Conservation (phyloP, 2,329 filamentous ascomycete species). For the Clonostachys solani region DNA sequence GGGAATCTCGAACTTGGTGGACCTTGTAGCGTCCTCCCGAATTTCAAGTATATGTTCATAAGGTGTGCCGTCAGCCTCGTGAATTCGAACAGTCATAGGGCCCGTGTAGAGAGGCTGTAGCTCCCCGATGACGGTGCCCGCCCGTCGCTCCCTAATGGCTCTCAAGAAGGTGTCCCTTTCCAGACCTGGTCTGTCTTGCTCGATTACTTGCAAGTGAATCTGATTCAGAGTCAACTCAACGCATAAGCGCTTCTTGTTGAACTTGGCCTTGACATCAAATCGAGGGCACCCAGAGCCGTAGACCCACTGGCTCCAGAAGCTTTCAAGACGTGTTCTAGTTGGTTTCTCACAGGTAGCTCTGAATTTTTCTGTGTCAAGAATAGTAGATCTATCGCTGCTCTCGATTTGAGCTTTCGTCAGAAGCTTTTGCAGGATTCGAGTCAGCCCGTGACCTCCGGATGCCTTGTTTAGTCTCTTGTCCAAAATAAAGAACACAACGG, state of each 20-base stretch:
- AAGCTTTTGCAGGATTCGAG: conserved; percentile 79
- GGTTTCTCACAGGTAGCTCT: conserved; percentile 82
- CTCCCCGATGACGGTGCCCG: conserved; percentile 63
- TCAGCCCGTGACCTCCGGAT: conserved; percentile 74
- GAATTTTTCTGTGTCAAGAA: conserved; percentile 73
- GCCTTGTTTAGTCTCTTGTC: conserved; percentile 88
- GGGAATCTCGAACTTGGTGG: conserved; percentile 82
- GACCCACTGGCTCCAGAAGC: conserved; percentile 94
- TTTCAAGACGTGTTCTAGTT: conserved; percentile 79
- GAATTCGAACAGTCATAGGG: conserved; percentile 95
- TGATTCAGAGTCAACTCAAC: conserved; percentile 90
- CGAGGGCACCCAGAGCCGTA: conserved; percentile 82
- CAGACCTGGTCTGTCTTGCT: conserved; percentile 39
- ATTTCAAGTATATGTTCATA: conserved; percentile 98
- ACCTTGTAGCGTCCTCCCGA: conserved; percentile 74
- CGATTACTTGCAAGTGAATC: conserved; percentile 47
- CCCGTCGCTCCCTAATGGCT: conserved; percentile 75
- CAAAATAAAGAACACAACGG: conserved; percentile 87
- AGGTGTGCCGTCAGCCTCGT: conserved; percentile 95
- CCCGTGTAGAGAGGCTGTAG: conserved; percentile 84
- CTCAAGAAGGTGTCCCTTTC: conserved; percentile 75
- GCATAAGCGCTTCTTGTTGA: conserved; percentile 96
- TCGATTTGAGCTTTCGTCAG: conserved; percentile 78
- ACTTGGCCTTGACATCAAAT: conserved; percentile 81
- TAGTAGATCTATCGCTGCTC: conserved; percentile 57